phyloP scores from a whole-genome alignment of 2,329 filamentous ascomycete species.

The Beauveria sp. region DNA sequence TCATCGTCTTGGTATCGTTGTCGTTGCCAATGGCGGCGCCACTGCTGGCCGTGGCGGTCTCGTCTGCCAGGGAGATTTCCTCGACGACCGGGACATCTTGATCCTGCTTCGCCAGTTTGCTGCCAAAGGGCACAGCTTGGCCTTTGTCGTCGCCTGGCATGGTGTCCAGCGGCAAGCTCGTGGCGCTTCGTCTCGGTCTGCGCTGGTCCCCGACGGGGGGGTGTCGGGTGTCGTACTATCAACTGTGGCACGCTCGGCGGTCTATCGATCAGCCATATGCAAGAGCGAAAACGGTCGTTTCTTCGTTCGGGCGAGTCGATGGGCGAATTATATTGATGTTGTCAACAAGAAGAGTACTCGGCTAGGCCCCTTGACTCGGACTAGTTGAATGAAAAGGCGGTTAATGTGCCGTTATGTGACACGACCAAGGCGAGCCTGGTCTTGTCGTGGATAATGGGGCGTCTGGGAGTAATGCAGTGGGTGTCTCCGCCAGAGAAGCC shows the following conservation, averaged over 20 bases:
- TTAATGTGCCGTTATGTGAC: background rate
- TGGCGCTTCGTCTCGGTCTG: background rate
- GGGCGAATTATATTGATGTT: background rate
- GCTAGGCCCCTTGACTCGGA: background rate
- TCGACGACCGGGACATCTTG: background rate
- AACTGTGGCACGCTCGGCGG: background rate
- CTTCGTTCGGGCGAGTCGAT: background rate
- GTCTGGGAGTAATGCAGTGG: background rate
- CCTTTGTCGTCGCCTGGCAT: background rate
- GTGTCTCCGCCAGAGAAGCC: background rate
- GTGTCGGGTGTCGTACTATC: background rate
- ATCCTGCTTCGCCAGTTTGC: background rate
- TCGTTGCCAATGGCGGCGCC: background rate
- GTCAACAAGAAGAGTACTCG: background rate
- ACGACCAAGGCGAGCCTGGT: background rate
- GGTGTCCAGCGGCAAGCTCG: background rate
- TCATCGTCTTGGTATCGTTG: background rate
- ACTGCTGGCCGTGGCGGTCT: background rate
- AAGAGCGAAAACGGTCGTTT: background rate
- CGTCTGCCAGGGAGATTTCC: slow-evolving; percentile 1
- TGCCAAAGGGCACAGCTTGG: background rate
- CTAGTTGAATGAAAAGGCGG: background rate
- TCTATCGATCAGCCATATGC: slow-evolving; percentile 1
- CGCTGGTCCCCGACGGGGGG: background rate
- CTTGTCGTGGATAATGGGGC: background rate